phyloP scores from a whole-genome alignment of 352 stramenopile species.

The Globisporangium splendens region DNA sequence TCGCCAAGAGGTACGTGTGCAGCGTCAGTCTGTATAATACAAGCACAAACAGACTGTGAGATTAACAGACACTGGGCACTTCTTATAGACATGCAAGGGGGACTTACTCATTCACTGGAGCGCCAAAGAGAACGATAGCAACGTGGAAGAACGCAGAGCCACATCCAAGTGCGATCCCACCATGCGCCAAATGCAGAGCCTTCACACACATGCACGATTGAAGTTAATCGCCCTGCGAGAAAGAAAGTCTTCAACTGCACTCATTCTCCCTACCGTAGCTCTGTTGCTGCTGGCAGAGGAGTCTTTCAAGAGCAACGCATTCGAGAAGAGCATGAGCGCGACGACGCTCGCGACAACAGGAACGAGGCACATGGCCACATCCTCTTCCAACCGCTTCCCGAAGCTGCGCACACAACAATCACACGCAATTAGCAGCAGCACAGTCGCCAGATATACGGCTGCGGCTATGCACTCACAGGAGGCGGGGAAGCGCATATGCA shows the following conservation, averaged over 20 bases:
- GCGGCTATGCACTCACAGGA: conserved; percentile 19
- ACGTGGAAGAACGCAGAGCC: conserved; percentile 51
- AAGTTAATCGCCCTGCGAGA: neutral
- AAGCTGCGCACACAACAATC: conserved; percentile 15
- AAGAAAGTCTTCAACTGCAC: neutral
- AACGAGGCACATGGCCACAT: conserved; percentile 37
- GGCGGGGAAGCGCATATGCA: conserved; percentile 17
- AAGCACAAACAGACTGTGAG: neutral
- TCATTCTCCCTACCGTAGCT: neutral
- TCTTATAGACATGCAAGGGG: neutral
- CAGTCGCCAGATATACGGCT: neutral
- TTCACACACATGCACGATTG: neutral
- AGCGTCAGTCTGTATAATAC: conserved; percentile 36
- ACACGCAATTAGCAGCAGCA: neutral
- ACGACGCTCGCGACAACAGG: conserved; percentile 32
- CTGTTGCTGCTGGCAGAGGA: neutral
- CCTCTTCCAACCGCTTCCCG: conserved; percentile 39
- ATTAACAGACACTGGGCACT: neutral
- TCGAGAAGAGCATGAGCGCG: conserved; percentile 23
- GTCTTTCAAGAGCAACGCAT: conserved; percentile 21
- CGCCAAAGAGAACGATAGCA: conserved; percentile 69
- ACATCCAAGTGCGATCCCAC: conserved; percentile 27
- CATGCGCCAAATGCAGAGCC: conserved; percentile 13
- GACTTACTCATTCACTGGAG: conserved; percentile 55
- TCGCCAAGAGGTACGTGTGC: conserved; percentile 62